A percentile compares a stretch with the other conserved stretches of the same genome.
Evolutionary conservation across 148 eudicot species (phyloP).

Genomic region (Rheum nobile): DNA sequence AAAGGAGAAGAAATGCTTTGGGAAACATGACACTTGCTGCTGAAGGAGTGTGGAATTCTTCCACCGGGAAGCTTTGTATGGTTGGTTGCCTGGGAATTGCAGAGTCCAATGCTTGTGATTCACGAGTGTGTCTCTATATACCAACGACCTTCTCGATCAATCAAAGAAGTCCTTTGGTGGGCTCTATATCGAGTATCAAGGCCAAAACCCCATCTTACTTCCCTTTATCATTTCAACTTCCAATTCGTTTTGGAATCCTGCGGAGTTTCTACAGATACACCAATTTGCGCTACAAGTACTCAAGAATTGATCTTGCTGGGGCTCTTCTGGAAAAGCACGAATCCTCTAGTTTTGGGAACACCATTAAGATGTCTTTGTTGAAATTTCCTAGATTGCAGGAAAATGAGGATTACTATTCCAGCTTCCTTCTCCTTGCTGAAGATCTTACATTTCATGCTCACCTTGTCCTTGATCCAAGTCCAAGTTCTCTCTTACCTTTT

Average conservation of each 20-base stretch:
- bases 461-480: constrained; percentile 44
- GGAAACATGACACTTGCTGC: constrained; percentile 69
- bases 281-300: constrained; percentile 52
- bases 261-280: constrained; percentile 28
- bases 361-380: constrained; percentile 54
- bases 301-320: constrained; percentile 47
- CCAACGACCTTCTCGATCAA: constrained; percentile 63
- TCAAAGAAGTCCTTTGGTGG: constrained; percentile 59
- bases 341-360: constrained; percentile 53
- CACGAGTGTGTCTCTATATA: constrained; percentile 63
- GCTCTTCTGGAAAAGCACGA: constrained; percentile 58
- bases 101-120: constrained; percentile 32
- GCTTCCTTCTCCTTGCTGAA: constrained; percentile 60
- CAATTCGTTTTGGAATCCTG: constrained; percentile 26
- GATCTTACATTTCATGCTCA: constrained; percentile 68
- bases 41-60: constrained; percentile 85
- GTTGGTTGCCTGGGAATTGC: constrained; percentile 57
- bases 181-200: constrained; percentile 56
- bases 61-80: constrained; percentile 91
- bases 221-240: constrained; percentile 60
- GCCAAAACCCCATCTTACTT: constrained; percentile 29
- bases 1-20: constrained; percentile 59
- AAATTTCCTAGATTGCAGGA: constrained; percentile 67
- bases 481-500: constrained; percentile 24
- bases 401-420: constrained; percentile 21